These are phyloP conservation scores for Pestalotiopsis sp. DNA, from an alignment of 2,329 filamentous ascomycete species.

Conservation along the genomic window DNA sequence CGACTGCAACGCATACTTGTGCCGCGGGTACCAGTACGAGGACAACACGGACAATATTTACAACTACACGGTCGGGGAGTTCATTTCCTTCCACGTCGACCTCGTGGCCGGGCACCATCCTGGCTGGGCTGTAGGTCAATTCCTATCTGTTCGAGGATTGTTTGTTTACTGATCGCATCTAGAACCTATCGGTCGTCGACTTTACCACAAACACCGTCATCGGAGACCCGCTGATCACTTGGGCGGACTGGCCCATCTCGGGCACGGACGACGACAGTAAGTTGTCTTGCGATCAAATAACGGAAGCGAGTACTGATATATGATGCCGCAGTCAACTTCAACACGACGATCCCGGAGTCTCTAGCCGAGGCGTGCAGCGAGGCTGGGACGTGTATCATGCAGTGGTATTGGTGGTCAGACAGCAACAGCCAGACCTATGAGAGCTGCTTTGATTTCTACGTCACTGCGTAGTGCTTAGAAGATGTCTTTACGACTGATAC, in stretches of 20 bases:
- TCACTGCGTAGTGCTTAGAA: constrained; percentile 9
- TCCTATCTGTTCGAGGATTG: background rate
- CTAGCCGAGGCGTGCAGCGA: constrained; percentile 47
- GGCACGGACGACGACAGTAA: constrained; percentile 36
- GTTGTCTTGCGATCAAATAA: constrained; percentile 16
- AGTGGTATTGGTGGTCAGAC: constrained; percentile 64
- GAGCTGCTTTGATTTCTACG: constrained; percentile 60
- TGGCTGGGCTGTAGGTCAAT: constrained; percentile 27
- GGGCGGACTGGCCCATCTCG: constrained; percentile 33
- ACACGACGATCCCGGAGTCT: constrained; percentile 54
- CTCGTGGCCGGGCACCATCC: constrained; percentile 40
- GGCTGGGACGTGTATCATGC: constrained; percentile 50
- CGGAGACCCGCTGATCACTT: constrained; percentile 48
- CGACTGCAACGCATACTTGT: constrained; percentile 29
- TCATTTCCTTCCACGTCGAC: constrained; percentile 38
- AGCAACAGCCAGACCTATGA: constrained; percentile 64
- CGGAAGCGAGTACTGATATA: background rate
- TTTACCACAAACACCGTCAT: constrained; percentile 48
- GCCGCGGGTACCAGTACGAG: constrained; percentile 34
- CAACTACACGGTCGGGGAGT: constrained; percentile 34
- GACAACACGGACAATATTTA: constrained; percentile 31
- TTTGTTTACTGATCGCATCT: constrained; percentile 19
- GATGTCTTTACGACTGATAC: too few relatives aligned
- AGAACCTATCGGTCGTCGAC: constrained; percentile 54
- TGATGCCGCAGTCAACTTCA: constrained; percentile 46